phyloP scores from a whole-genome alignment of 352 stramenopile genomes.

The Lagenidium sp. region DNA sequence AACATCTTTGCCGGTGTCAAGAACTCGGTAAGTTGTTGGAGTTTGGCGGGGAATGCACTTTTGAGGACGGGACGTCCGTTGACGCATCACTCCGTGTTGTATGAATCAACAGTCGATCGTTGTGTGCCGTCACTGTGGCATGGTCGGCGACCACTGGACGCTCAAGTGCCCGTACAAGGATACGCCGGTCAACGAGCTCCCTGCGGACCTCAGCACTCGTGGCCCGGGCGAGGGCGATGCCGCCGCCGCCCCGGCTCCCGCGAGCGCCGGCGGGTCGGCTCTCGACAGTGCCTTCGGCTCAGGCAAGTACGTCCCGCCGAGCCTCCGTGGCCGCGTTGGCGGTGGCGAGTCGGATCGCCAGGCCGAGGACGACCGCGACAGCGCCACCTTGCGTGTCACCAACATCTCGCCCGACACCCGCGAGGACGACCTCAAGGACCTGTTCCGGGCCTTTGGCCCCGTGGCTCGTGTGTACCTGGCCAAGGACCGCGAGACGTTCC shows the following conservation, averaged over 20 bases:
- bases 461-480: constrained; percentile 97
- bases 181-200: constrained; percentile 69
- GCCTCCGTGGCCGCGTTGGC: constrained; percentile 42
- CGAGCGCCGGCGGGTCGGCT: constrained; percentile 29
- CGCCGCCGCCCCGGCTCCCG: constrained; percentile 19
- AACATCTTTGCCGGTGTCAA: constrained; percentile 83
- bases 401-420: constrained; percentile 98
- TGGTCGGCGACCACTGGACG: constrained; percentile 87
- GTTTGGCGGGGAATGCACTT: background rate
- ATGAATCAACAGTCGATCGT: constrained; percentile 70
- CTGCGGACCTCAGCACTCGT: constrained; percentile 55
- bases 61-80: no score
- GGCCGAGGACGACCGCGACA: constrained; percentile 61
- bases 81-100: background rate
- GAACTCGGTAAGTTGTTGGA: constrained; percentile 48
- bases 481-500: constrained; percentile 97
- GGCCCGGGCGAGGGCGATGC: constrained; percentile 16
- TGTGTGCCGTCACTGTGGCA: constrained; percentile 85
- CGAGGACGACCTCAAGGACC: constrained; percentile 97
- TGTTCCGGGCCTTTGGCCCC: constrained; percentile 96
- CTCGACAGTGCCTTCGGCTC: constrained; percentile 69
- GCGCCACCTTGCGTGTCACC: constrained; percentile 95
- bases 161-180: constrained; percentile 91
- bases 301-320: constrained; percentile 83
- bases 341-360: constrained; percentile 22